Evolutionary conservation across 1,284 basidiomycete genomes (phyloP).

Genomic region (Moesziomyces sp.): DNA sequence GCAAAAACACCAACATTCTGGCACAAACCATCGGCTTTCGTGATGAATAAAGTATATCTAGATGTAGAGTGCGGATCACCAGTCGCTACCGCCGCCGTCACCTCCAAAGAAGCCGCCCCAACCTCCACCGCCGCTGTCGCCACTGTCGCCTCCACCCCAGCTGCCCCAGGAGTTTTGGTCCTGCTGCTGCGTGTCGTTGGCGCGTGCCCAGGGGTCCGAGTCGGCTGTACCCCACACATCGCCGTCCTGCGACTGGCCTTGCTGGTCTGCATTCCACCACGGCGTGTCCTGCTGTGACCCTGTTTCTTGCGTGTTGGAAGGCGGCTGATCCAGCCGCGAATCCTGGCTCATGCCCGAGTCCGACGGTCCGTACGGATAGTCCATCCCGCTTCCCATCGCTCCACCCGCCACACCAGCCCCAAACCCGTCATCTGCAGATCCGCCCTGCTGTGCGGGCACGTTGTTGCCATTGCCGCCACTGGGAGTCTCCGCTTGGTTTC

Average conservation of each 20-base stretch:
- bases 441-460: slow-evolving; percentile 6
- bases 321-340: slow-evolving; percentile 22
- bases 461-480: slow-evolving; percentile 14
- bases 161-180: slow-evolving; percentile 20
- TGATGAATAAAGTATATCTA: not conserved
- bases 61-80: not conserved
- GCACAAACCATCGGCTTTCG: too few relatives aligned
- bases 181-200: slow-evolving; percentile 19
- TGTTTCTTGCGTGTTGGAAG: slow-evolving; percentile 5
- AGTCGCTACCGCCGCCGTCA: slow-evolving; percentile 24
- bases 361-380: slow-evolving; percentile 31
- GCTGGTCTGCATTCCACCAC: slow-evolving; percentile 35
- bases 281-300: slow-evolving; percentile 6
- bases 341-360: slow-evolving; percentile 36
- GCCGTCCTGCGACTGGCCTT: slow-evolving; percentile 14
- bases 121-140: slow-evolving; percentile 34
- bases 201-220: slow-evolving; percentile 43
- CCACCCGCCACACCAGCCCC: slow-evolving; percentile 32
- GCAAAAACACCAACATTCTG: not conserved
- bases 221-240: slow-evolving; percentile 40
- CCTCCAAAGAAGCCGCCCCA: slow-evolving; percentile 49
- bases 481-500: slow-evolving; percentile 16
- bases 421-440: slow-evolving; percentile 23
- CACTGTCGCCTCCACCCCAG: slow-evolving; percentile 22
- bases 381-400: slow-evolving; percentile 29